Percentiles rank a stretch among this genome's conserved stretches.
These are phyloP conservation scores for Bombardia bombarda DNA, from an alignment of 495 filamentous ascomycete species.

Conservation along the genomic window DNA sequence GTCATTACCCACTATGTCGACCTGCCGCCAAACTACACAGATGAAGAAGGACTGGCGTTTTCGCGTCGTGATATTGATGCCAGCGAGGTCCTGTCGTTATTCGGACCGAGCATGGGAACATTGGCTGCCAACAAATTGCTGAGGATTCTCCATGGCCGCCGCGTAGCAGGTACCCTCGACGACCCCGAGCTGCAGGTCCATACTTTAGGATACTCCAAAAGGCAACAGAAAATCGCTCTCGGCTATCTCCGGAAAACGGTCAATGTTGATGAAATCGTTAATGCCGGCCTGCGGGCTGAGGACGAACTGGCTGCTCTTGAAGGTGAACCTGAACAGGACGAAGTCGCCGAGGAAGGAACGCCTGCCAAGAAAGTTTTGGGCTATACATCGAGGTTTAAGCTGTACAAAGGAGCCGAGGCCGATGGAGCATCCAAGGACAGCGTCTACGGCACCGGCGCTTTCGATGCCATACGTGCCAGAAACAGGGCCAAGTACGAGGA, in stretches of 20 bases:
- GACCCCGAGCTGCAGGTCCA: constrained; percentile 30
- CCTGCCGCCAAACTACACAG: constrained; percentile 38
- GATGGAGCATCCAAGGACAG: constrained; percentile 7
- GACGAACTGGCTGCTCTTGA: constrained; percentile 55
- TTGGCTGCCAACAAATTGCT: constrained; percentile 57
- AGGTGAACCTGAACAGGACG: constrained; percentile 28
- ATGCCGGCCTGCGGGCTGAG: constrained; percentile 45
- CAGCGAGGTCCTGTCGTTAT: constrained; percentile 53
- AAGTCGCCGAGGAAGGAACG: constrained; percentile 13
- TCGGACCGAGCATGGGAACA: constrained; percentile 45
- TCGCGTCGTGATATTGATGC: constrained; percentile 37
- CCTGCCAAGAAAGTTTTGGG: constrained; percentile 21
- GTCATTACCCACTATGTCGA: constrained; percentile 34
- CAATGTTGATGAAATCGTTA: constrained; percentile 68
- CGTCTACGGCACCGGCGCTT: constrained; percentile 37
- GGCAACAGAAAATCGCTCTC: constrained; percentile 43
- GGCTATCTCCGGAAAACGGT: constrained; percentile 59
- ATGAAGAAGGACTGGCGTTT: constrained; percentile 41
- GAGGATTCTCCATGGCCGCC: constrained; percentile 61
- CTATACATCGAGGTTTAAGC: constrained; percentile 9
- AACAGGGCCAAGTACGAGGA: constrained; percentile 37
- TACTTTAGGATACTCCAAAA: constrained; percentile 22
- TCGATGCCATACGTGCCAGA: constrained; percentile 41
- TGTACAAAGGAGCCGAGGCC: constrained; percentile 16
- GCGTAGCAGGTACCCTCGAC: constrained; percentile 68